Base-by-base conservation (phyloP, 345 rosid species). In the Pugionium dolabratum region DNA sequence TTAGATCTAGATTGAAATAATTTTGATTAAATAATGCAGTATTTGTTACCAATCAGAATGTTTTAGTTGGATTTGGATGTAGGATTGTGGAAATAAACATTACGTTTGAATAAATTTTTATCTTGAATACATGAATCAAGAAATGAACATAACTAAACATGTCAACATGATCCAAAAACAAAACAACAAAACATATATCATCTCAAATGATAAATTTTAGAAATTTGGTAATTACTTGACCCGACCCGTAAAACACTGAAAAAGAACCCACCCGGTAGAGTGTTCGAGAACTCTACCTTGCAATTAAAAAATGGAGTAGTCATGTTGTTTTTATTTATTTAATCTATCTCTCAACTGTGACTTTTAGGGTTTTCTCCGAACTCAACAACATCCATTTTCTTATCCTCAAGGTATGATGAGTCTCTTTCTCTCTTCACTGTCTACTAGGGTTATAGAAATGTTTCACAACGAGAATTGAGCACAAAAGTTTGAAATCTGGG, bases 311-410 rank as follows among this genome's bases (percentile, higher is more conserved):
- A 18, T 18, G 66, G 4, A 31, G 3, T 4, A 53, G 32, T 53
- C 63, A 1, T 59, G 45, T 55, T 60, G 39, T 55, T 39, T 7
- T 18, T 18, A 18, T 18, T 8, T 36, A 4, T 28, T 11, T 4
- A 40, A 68, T 53, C 54, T 64, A 56, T 62, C 58, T 61, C 69
- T 32, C 11, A 2, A 1, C 53, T 47, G 26, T 73, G 61, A 11
- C 36, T 67, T 67, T 61, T 73, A 73, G 77, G 77, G 77, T 73
- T 73, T 73, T 66, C 60, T 59, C 73, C 41, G 52, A 18, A 18
- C 67, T 53, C 1, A 45, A 73, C 28, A 45, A 51, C 2, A 37
- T 33, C 58, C 45, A n/a, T 48, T 51, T 43, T 66, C 78, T 67
- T 67, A 67, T 74, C 73, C 59, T 66, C 59, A 61, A 62, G 78